Evolutionary conservation across 83 land plant species (phyloP).

Genomic region (Diphasiastrum complanatum): DNA sequence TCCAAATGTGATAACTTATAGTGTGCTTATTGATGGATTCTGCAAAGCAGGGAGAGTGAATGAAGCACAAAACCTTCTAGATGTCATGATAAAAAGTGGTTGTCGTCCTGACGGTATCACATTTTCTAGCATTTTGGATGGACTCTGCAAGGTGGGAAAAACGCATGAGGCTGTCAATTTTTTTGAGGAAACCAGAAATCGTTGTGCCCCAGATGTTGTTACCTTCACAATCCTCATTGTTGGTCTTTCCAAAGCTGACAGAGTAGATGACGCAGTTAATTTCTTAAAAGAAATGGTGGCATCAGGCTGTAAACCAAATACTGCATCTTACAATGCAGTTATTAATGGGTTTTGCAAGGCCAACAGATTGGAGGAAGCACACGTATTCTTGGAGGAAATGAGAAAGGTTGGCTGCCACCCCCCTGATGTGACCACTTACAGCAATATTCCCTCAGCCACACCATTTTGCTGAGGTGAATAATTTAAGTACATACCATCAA

Average conservation of each 20-base stretch:
- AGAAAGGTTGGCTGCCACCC: too few species aligned
- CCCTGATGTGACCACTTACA: too few species aligned
- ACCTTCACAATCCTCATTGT: slow-evolving; percentile 47
- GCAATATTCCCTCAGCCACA: too few species aligned
- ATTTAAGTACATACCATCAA: too few species aligned
- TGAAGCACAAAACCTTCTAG: slow-evolving; percentile 40
- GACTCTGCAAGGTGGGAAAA: slow-evolving; percentile 48
- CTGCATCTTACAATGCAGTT: slow-evolving; percentile 32
- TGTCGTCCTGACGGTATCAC: slow-evolving; percentile 40
- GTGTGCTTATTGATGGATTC: slow-evolving; percentile 18
- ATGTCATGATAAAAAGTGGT: slow-evolving; percentile 52
- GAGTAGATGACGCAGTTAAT: slow-evolving; percentile 47
- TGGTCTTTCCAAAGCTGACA: slow-evolving; percentile 38
- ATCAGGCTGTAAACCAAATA: slow-evolving; percentile 37
- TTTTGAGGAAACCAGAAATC: slow-evolving; percentile 52
- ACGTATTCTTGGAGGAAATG: too few species aligned
- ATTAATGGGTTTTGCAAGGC: slow-evolving; percentile 41
- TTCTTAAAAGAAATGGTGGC: slow-evolving; percentile 41
- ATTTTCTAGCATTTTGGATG: slow-evolving; percentile 43
- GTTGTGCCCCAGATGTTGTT: slow-evolving; percentile 38
- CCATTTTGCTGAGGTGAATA: too few species aligned
- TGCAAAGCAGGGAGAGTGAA: slow-evolving; percentile 23
- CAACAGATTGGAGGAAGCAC: slow-evolving; percentile 37
- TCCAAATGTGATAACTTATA: slow-evolving; percentile 20
- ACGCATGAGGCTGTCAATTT: slow-evolving; percentile 38